phyloP scores from a whole-genome alignment of 2,329 filamentous ascomycete species.

The Penicillium freii region DNA sequence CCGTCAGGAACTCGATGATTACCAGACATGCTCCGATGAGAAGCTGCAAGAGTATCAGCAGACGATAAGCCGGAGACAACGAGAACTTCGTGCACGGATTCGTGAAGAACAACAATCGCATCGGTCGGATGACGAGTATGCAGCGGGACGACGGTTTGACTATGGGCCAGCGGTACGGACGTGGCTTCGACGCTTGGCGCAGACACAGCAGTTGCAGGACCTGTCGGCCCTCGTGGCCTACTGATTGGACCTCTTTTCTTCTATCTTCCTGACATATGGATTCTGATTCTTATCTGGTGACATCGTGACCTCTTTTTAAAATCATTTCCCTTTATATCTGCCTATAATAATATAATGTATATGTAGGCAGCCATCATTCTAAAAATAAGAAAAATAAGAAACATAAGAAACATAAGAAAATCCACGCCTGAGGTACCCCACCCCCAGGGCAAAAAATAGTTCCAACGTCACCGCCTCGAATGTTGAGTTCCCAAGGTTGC shows the following conservation, averaged over 20 bases:
- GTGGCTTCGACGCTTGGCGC: slow-evolving; percentile 68
- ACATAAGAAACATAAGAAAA: not conserved
- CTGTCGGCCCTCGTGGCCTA: slow-evolving; percentile 25
- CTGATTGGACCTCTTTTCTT: slow-evolving; percentile 13
- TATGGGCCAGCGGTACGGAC: slow-evolving; percentile 66
- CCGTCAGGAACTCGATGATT: slow-evolving; percentile 24
- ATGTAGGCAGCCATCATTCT: not conserved
- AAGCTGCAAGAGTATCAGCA: slow-evolving; percentile 34
- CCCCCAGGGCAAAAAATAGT: slow-evolving; percentile 9
- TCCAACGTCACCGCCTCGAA: slow-evolving; percentile 12
- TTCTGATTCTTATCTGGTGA: not conserved
- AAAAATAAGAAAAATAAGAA: not conserved
- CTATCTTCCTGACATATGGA: no score
- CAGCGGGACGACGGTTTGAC: slow-evolving; percentile 53
- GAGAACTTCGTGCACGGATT: slow-evolving; percentile 35
- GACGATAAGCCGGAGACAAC: slow-evolving; percentile 33
- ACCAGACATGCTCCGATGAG: slow-evolving; percentile 24
- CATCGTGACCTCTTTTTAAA: not conserved
- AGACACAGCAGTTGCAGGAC: slow-evolving; percentile 58
- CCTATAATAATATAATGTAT: no score
- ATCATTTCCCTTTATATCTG: no score
- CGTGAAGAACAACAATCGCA: slow-evolving; percentile 42
- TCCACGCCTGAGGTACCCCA: not conserved
- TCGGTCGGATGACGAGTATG: slow-evolving; percentile 42
- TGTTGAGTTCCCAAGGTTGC: no score